phyloP scores from a whole-genome alignment of 768 basidiomycete genomes.

The Kwoniella bestiolae region DNA sequence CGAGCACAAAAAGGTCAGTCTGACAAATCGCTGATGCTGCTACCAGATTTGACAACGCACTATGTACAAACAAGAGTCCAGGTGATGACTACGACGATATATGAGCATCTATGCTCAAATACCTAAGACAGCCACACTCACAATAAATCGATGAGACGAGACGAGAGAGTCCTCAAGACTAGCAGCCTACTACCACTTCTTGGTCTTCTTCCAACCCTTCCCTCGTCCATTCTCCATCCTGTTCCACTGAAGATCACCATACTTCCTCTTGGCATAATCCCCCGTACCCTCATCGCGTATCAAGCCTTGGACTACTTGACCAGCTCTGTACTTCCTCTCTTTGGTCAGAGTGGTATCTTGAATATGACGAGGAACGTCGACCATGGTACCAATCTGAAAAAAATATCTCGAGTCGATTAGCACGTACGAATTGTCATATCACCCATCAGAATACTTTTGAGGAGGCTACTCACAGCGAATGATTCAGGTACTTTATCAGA shows the following conservation, averaged over 20 bases:
- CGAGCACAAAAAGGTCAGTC: neutral
- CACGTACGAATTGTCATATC: too few species aligned
- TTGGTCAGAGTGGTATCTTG: slow-evolving; percentile 46
- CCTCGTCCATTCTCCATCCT: slow-evolving; percentile 56
- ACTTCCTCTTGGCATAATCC: slow-evolving; percentile 56
- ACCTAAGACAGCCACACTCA: neutral
- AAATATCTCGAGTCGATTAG: neutral
- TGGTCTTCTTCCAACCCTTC: slow-evolving; percentile 55
- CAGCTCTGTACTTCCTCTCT: slow-evolving; percentile 50
- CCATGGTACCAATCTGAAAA: slow-evolving; percentile 51
- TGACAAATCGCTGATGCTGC: neutral
- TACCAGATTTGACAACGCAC: neutral
- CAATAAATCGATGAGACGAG: neutral
- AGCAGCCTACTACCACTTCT: slow-evolving; percentile 42
- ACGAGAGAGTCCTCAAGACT: neutral
- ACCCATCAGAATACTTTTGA: neutral
- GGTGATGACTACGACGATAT: neutral
- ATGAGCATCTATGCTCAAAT: neutral
- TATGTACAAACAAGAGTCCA: slow-evolving; percentile 16
- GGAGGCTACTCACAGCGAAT: slow-evolving; percentile 50
- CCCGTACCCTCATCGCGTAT: slow-evolving; percentile 45
- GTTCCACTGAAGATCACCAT: slow-evolving; percentile 51
- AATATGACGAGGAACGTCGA: slow-evolving; percentile 49
- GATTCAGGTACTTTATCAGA: slow-evolving; percentile 48
- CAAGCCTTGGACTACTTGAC: slow-evolving; percentile 46